Base-by-base conservation (phyloP, 2,329 filamentous ascomycete genomes). In the Xylaria sp. region DNA sequence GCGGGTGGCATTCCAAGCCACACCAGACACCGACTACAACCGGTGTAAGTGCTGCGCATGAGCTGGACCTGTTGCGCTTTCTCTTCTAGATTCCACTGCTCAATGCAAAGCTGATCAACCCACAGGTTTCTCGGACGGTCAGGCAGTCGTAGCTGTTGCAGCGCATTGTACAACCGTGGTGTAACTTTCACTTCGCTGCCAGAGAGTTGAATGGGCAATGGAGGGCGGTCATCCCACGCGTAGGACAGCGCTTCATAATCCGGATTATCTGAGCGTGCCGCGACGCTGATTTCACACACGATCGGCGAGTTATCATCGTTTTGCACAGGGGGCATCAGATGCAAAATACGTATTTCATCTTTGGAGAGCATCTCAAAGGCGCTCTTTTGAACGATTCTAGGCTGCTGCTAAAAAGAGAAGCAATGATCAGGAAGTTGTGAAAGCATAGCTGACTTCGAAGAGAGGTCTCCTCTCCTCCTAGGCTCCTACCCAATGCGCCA, bases 161-260 rank as follows among this genome's bases (percentile, higher is more conserved):
- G 25, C 8, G 56, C 56, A n/a, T 32, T 34, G 25, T 59, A 59
- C 8, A 59, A 20, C 23, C 25, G 15, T 20, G 23, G 15, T 4
- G 56, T 48, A 10, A 59, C 56, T 12, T 32, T 32, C 3, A 59
- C 56, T 2, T 59, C 25, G 5, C 4, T 48, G 39, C 41, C 25
- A 32, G 56, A 59, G 23, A 59, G 25, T 20, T 59, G 23, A 48
- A 59, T 59, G 41, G 25, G 20, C 4, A 59, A 34, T 12, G 56
- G 18, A 28, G 44, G 12, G 9, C 20, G 44, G 46, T 61, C 44
- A 25, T 23, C 58, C 58, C 58, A 61, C 28, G 44, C 32, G 18
- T 61, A 61, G 4, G 58, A 61, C n/a, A 61, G 9, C 9, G 58
- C 58, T 51, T 61, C 58, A 46, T 46, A 46, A 46, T 46, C 41